These are phyloP conservation scores for Cladophialophora chaetospira DNA, from an alignment of 2,329 filamentous ascomycete genomes.

Conservation along the genomic window DNA sequence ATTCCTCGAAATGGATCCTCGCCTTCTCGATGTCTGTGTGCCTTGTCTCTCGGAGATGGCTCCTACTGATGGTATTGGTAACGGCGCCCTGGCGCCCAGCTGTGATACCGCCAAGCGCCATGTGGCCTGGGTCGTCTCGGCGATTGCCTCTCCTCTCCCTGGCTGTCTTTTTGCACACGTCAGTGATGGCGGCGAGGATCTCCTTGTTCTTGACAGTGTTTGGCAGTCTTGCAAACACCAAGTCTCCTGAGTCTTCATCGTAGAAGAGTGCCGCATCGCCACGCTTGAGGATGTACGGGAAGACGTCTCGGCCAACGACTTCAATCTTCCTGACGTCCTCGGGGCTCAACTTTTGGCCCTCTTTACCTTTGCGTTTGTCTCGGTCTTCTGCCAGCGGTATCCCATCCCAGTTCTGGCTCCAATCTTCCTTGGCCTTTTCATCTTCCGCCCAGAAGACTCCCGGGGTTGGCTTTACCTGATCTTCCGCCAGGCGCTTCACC, in stretches of 20 bases:
- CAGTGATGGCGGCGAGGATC: not conserved
- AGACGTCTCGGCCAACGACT: not conserved
- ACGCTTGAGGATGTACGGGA: not conserved
- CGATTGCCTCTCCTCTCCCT: not conserved
- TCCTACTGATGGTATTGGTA: not conserved
- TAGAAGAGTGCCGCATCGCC: not conserved
- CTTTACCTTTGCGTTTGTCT: not conserved
- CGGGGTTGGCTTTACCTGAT: not conserved
- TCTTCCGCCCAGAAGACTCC: not conserved
- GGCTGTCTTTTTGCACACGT: not conserved
- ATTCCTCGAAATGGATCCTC: not conserved
- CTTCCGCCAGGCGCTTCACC: too few relatives aligned
- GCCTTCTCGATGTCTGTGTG: not conserved
- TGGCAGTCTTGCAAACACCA: not conserved
- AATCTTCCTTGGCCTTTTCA: not conserved
- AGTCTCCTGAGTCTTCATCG: not conserved
- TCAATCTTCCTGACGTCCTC: not conserved
- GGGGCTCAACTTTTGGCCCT: too few relatives aligned
- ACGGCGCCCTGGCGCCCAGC: not conserved
- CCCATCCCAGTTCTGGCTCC: not conserved
- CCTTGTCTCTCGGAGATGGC: not conserved
- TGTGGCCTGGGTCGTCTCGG: not conserved
- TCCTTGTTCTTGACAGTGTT: not conserved
- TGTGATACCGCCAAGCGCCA: too few relatives aligned
- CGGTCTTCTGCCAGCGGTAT: not conserved